Conservation (phyloP, 2,329 filamentous ascomycete genomes). For the Fusarium falciforme region DNA sequence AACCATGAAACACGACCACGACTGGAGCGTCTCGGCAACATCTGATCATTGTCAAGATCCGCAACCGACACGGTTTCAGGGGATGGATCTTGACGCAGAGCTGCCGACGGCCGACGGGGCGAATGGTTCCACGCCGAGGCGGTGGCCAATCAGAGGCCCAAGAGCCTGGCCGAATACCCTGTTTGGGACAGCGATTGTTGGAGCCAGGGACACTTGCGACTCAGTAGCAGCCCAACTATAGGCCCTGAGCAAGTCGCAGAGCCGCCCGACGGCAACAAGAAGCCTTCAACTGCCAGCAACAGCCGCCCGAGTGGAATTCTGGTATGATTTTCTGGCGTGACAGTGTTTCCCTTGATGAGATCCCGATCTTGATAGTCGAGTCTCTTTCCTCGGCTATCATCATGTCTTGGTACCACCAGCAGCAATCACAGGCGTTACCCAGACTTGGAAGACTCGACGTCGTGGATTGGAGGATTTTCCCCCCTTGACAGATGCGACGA, state of each 20-base stretch:
- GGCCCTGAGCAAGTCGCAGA: constrained; percentile 29
- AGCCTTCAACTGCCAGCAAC: constrained; percentile 15
- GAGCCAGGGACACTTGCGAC: constrained; percentile 37
- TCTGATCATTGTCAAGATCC: constrained; percentile 38
- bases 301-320: constrained; percentile 25
- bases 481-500: constrained; percentile 28
- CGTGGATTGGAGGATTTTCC: not conserved
- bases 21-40: constrained; percentile 42
- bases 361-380: constrained; percentile 17
- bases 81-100: constrained; percentile 39
- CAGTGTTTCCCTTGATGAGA: constrained; percentile 24
- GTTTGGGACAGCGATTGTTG: constrained; percentile 40
- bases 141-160: constrained; percentile 40
- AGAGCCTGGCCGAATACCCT: constrained; percentile 34
- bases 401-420: not conserved
- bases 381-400: not conserved
- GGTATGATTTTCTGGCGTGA: constrained; percentile 34
- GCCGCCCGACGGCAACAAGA: constrained; percentile 26
- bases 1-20: constrained; percentile 38
- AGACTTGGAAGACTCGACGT: not conserved
- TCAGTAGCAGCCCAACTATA: constrained; percentile 27
- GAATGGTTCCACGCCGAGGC: constrained; percentile 21
- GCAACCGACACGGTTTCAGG: constrained; percentile 45
- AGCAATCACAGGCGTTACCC: not conserved
- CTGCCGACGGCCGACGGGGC: constrained; percentile 27